Evolutionary conservation across 257 asterid species (phyloP).

Genomic region (Avicennia marina): DNA sequence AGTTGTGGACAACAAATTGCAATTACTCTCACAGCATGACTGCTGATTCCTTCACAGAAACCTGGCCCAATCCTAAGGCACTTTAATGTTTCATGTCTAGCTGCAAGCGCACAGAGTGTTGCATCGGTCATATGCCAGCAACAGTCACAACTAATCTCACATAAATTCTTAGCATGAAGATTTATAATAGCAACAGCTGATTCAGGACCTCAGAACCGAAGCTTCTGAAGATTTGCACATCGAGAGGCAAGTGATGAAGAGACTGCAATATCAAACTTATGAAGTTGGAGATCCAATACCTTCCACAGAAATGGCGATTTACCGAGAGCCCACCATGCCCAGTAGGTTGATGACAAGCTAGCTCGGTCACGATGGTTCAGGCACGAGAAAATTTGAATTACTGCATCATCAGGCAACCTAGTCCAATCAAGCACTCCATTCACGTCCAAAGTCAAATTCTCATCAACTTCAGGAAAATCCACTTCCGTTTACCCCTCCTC

Average conservation of each 20-base stretch:
- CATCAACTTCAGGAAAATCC: constrained; percentile 38
- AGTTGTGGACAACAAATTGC: constrained; percentile 67
- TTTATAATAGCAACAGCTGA: constrained; percentile 61
- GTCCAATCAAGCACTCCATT: constrained; percentile 64
- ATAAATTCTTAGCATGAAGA: constrained; percentile 53
- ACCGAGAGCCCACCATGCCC: constrained; percentile 58
- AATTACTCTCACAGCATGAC: constrained; percentile 67
- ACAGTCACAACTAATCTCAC: constrained; percentile 61
- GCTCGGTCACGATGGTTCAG: constrained; percentile 81
- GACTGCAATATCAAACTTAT: constrained; percentile 46
- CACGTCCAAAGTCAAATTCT: constrained; percentile 32
- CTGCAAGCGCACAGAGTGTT: constrained; percentile 61
- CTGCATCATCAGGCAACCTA: constrained; percentile 65
- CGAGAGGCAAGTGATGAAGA: constrained; percentile 59
- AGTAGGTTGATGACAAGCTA: constrained; percentile 73
- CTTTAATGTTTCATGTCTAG: constrained; percentile 69
- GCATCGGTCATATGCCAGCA: constrained; percentile 73
- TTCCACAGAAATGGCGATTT: constrained; percentile 63
- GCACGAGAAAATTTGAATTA: constrained; percentile 57
- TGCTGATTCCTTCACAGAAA: constrained; percentile 68
- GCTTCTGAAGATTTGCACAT: constrained; percentile 58
- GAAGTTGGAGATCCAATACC: constrained; percentile 57
- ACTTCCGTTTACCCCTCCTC: constrained; percentile 50
- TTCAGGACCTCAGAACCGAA: constrained; percentile 73
- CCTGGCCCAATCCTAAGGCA: constrained; percentile 78